A percentile compares a stretch with the other conserved stretches of the same genome.
Conservation (phyloP, 2,329 filamentous ascomycete species). For the Venturia nashicola region DNA sequence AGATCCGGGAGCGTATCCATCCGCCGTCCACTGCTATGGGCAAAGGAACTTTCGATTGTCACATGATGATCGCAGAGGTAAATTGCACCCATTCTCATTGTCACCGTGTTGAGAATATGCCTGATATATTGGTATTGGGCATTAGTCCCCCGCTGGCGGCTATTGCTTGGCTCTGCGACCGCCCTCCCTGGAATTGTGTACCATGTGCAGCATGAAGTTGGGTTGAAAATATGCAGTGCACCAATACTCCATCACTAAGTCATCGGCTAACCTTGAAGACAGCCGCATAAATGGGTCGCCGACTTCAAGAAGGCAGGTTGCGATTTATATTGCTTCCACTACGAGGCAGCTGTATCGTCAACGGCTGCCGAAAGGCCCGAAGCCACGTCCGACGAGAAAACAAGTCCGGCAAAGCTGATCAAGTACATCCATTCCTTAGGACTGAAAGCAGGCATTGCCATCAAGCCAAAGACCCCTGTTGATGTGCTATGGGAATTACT, state of each 20-base stretch:
- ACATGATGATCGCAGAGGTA: constrained; percentile 99
- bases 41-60: constrained; percentile 93
- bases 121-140: not conserved
- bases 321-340: constrained; percentile 99
- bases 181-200: not conserved
- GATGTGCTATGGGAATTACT: constrained; percentile 88
- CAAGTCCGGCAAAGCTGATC: constrained; percentile 74
- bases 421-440: constrained; percentile 80
- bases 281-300: constrained; percentile 97
- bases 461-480: constrained; percentile 85
- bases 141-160: not conserved
- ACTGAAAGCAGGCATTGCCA: constrained; percentile 84
- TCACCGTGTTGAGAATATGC: not conserved
- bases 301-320: constrained; percentile 90
- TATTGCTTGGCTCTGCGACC: not conserved
- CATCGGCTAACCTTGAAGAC: constrained; percentile 13
- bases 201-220: not conserved
- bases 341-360: constrained; percentile 80
- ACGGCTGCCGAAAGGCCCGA: constrained; percentile 73
- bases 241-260: not conserved
- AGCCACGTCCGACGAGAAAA: constrained; percentile 54
- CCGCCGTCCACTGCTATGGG: constrained; percentile 56
- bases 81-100: constrained; percentile 12
- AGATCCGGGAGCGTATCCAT: constrained; percentile 78
- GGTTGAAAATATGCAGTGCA: not conserved